phyloP scores from a whole-genome alignment of 2,329 filamentous ascomycete species.

The Penicillium capsulatum region DNA sequence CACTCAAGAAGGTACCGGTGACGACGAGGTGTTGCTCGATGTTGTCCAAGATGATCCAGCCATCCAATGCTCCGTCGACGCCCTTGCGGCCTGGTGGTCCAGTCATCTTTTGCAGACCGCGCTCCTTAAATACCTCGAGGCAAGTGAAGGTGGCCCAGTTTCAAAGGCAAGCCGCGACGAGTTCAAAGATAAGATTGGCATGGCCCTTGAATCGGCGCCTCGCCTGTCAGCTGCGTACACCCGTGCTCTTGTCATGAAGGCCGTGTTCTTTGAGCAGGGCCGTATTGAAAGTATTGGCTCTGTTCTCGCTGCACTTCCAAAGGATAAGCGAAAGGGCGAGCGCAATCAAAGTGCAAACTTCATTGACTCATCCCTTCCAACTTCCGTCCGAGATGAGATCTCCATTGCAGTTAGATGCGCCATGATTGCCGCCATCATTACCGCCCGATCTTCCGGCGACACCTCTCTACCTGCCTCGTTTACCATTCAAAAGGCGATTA shows the following conservation, averaged over 20 bases:
- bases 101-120: conserved; percentile 66
- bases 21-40: conserved; percentile 69
- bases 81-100: conserved; percentile 87
- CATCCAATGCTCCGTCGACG: conserved; percentile 81
- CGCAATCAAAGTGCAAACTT: conserved; percentile 41
- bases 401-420: conserved; percentile 56
- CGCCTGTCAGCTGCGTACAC: conserved; percentile 67
- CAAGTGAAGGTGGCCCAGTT: conserved; percentile 46
- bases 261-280: conserved; percentile 53
- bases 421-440: conserved; percentile 54
- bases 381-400: conserved; percentile 50
- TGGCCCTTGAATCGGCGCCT: conserved; percentile 71
- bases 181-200: conserved; percentile 55
- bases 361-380: conserved; percentile 52
- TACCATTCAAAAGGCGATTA: conserved; percentile 39
- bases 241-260: conserved; percentile 56
- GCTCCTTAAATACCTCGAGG: conserved; percentile 60
- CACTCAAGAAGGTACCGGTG: conserved; percentile 62
- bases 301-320: conserved; percentile 52
- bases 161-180: conserved; percentile 38
- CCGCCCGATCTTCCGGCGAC: conserved; percentile 33
- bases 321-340: conserved; percentile 30
- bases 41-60: conserved; percentile 78
- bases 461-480: conserved; percentile 33
- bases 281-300: conserved; percentile 50